phyloP scores from a whole-genome alignment of 169 alveolate species.

The Theileria luwenshuni region DNA sequence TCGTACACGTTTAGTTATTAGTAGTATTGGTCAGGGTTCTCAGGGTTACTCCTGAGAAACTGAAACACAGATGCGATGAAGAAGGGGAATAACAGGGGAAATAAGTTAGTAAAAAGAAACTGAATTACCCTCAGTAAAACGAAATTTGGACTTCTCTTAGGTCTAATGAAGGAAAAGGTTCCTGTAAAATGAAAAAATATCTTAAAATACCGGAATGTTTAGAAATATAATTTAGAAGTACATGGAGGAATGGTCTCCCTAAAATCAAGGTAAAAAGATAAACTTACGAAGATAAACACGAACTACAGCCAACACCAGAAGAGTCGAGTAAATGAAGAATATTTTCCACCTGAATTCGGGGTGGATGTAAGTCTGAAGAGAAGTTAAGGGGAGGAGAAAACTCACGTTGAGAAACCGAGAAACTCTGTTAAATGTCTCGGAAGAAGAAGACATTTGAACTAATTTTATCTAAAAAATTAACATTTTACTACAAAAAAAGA shows the following conservation, averaged over 20 bases:
- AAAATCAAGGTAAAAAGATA: background rate
- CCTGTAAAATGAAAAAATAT: too few relatives aligned
- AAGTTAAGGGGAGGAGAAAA: background rate
- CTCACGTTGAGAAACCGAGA: constrained; percentile 7
- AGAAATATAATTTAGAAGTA: background rate
- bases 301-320: background rate
- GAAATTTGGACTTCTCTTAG: background rate
- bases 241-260: constrained; percentile 5
- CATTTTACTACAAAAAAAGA: too few relatives aligned
- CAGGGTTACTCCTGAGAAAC: background rate
- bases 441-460: background rate
- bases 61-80: constrained; percentile 21
- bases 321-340: background rate
- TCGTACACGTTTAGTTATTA: background rate
- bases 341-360: constrained; percentile 8
- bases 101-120: constrained; percentile 17
- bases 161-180: constrained; percentile 8
- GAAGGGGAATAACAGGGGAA: constrained; percentile 42
- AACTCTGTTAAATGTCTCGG: background rate
- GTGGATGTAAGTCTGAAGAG: background rate
- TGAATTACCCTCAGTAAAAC: background rate
- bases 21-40: background rate
- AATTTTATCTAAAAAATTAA: background rate
- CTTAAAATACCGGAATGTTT: constrained; percentile 10
- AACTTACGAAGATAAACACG: background rate